Evolutionary conservation across 1,284 basidiomycete species (phyloP), one percentile per base, ranked within the genome.

Genomic region (Tremellales sp.): DNA sequence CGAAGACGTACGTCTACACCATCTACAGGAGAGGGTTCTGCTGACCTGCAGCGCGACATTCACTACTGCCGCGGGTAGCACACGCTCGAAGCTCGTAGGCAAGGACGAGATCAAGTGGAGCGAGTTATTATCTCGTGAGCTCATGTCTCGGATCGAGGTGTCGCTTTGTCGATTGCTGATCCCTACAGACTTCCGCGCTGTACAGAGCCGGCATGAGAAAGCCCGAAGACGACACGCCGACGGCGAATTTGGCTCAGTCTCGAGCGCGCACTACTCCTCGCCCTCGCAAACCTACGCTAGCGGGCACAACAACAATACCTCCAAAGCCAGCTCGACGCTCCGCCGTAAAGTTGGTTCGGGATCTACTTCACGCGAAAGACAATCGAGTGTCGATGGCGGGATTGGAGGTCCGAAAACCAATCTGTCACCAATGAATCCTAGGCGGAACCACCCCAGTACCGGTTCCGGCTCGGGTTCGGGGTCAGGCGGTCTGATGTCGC

Each of bases 41-140:
- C 36, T 39, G 19, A 39, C 19, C 10, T 21, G 46, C 19, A 55
- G 43, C 15, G 27, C 58, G 5, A 51, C 57, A 31, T 46, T 51
- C 57, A 53, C 56, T 23, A 47, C 69, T 21, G 58, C 74, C 0
- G 65, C 72, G 2, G 70, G 72, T n/a, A n/a, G 60, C 62, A 22
- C 65, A 80, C 0, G 80, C 12, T 85, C 87, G 1, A 89, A 89
- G 67, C 72, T 90, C 3, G 82, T 58, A 26, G 53, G 78, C 11
- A 82, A 87, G 36, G 88, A 89, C 48, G 89, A 93, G 51, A 92
- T 97, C 68, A 92, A 90, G 67, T 97, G 92, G 92, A 83, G 85
- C 66, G 91, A 96, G 54, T 79, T 97, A 0, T 79, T 96, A 3
- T 80, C 81, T 15, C 92, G 71, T 73, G 42, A 57, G 66, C 64